Percentiles rank a stretch among this genome's conserved stretches.
Conservation (phyloP, 2,329 filamentous ascomycete species). For the Nothopassalora personata region DNA sequence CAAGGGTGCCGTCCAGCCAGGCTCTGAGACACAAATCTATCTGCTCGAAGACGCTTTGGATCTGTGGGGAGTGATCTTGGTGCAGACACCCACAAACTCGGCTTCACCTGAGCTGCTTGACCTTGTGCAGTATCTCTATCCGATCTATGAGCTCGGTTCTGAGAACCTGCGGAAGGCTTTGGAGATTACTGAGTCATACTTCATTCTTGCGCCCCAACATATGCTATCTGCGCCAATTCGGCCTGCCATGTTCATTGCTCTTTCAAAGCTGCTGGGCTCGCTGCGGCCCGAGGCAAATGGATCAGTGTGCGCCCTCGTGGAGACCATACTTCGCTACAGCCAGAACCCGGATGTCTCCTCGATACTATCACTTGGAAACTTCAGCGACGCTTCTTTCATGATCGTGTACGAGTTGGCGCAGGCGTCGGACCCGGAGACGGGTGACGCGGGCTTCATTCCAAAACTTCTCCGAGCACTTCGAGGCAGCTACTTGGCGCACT, state of each 20-base stretch:
- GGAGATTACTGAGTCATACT: constrained; percentile 46
- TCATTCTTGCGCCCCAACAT: constrained; percentile 43
- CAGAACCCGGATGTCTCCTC: constrained; percentile 35
- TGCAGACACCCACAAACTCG: constrained; percentile 47
- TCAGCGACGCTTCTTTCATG: constrained; percentile 11
- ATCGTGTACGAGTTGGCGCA: constrained; percentile 14
- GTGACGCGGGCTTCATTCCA: constrained; percentile 49
- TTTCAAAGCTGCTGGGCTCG: constrained; percentile 40
- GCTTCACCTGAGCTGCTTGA: constrained; percentile 39
- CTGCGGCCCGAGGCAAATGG: constrained; percentile 47
- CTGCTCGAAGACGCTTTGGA: constrained; percentile 89
- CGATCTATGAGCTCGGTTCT: constrained; percentile 45
- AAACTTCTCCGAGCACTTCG: constrained; percentile 46
- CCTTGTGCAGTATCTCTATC: constrained; percentile 42
- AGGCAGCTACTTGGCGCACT: constrained; percentile 59
- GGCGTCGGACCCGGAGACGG: constrained; percentile 11
- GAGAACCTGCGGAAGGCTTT: constrained; percentile 45
- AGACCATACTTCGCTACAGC: constrained; percentile 40
- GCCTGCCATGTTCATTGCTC: constrained; percentile 34
- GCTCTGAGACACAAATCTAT: constrained; percentile 68
- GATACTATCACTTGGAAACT: constrained; percentile 11
- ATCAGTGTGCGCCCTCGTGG: constrained; percentile 43
- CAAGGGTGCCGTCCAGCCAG: constrained; percentile 68
- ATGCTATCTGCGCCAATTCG: constrained; percentile 42
- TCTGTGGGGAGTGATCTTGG: constrained; percentile 74